Conservation (phyloP, 768 basidiomycete species). For the Sistotremastrum niveocremeum region DNA sequence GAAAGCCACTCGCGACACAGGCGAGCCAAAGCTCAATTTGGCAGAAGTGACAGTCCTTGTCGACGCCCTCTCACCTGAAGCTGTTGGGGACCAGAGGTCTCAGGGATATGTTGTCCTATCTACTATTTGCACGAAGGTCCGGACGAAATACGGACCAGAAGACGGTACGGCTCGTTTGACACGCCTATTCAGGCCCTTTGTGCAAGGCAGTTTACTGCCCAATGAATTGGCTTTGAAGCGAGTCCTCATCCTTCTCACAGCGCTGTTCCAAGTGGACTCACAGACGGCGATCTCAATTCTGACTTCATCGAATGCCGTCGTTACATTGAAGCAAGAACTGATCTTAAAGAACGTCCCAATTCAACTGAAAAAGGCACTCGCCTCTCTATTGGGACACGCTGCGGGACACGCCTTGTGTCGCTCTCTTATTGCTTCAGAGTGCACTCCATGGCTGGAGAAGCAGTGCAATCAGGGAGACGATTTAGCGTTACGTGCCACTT, state of each 20-base stretch:
- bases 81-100: constrained; percentile 16
- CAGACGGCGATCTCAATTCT: constrained; percentile 53
- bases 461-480: constrained; percentile 37
- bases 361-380: constrained; percentile 43
- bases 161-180: constrained; percentile 16
- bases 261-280: constrained; percentile 76
- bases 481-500: constrained; percentile 37
- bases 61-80: too few species aligned
- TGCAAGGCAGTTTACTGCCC: constrained; percentile 5
- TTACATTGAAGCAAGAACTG: constrained; percentile 26
- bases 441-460: constrained; percentile 52
- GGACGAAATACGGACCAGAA: constrained; percentile 22
- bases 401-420: constrained; percentile 64
- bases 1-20: too few species aligned
- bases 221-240: constrained; percentile 37
- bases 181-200: too few species aligned
- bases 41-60: too few species aligned
- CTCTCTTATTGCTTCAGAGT: constrained; percentile 40
- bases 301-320: constrained; percentile 57
- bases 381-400: constrained; percentile 65
- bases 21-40: too few species aligned
- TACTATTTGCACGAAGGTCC: constrained; percentile 48
- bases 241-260: constrained; percentile 56
- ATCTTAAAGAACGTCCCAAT: constrained; percentile 16
- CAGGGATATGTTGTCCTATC: constrained; percentile 63